A percentile compares a stretch with the other conserved stretches of the same genome.
Conservation (phyloP, 2,329 filamentous ascomycete species). For the Cytospora paraplurivora region DNA sequence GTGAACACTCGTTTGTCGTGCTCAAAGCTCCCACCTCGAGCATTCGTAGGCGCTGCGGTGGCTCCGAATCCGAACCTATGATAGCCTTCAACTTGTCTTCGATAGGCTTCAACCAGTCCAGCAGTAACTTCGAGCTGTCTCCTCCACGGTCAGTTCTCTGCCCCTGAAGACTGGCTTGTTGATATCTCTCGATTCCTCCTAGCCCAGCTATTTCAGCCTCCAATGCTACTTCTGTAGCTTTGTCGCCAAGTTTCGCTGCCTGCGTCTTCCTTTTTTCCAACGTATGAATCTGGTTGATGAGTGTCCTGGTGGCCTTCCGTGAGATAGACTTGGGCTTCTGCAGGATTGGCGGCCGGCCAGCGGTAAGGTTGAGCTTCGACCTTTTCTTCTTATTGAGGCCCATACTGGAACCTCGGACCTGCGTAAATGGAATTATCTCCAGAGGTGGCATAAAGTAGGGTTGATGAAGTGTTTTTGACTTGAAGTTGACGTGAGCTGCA, state of each 20-base stretch:
- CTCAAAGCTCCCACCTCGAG: slow-evolving; percentile 90
- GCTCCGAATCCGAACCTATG: slow-evolving; percentile 28
- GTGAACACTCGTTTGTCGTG: slow-evolving; percentile 80
- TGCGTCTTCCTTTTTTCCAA: slow-evolving; percentile 64
- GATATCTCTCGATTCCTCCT: slow-evolving; percentile 65
- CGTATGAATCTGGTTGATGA: slow-evolving; percentile 68
- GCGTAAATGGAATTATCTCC: not conserved
- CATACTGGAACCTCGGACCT: slow-evolving; percentile 41
- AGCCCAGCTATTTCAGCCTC: slow-evolving; percentile 57
- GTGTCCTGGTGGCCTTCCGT: slow-evolving; percentile 62
- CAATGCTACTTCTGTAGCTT: slow-evolving; percentile 47
- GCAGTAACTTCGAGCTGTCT: slow-evolving; percentile 65
- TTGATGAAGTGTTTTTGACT: not conserved
- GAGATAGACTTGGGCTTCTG: slow-evolving; percentile 60
- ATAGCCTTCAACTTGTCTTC: slow-evolving; percentile 29
- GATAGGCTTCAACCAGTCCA: slow-evolving; percentile 60
- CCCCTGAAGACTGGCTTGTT: slow-evolving; percentile 68
- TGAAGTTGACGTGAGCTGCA: not conserved
- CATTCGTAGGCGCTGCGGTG: slow-evolving; percentile 55
- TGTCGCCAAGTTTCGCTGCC: slow-evolving; percentile 57
- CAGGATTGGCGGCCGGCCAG: slow-evolving; percentile 59
- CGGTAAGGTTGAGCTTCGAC: slow-evolving; percentile 45
- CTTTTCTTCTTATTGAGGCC: slow-evolving; percentile 48
- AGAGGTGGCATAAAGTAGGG: not conserved
- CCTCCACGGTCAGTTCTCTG: slow-evolving; percentile 67